Evolutionary conservation across 2,329 filamentous ascomycete species (phyloP), one percentile per base, ranked within the genome.

Genomic region (Cladobotryum mycophilum): DNA sequence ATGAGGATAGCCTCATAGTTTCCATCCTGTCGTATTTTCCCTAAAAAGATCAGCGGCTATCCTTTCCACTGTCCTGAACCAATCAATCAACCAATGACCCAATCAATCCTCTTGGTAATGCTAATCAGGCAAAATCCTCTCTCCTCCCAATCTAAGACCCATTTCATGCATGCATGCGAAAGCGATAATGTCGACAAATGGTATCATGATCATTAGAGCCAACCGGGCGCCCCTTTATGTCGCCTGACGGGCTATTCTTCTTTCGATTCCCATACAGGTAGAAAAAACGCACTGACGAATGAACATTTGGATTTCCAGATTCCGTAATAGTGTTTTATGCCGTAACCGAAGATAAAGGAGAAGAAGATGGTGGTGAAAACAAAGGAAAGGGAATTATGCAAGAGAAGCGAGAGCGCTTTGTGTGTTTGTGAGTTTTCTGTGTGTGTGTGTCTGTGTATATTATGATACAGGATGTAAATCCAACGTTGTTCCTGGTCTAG

Each of bases 401-500:
- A 44, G 37, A 45, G 25, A 48, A 45, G 18, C 33, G 40, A 47
- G 46, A n/a, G 35, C n/a, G 15, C 13, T 34, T 22, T 30, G 25
- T 30, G 25, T 30, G 25, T 30, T 22, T 30, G 25, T 30, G 25
- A 5, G 25, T 30, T 20, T 20, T 20, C 8, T 20, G 36, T 41
- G 36, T 30, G 25, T 11, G 25, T 30, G 25, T 30, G 25, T 11
- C 25, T 30, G 25, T 30, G 25, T 7, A 11, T 30, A 11, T 42
- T 51, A 54, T 42, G 22, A 41, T 43, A 47, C 47, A 33, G 51
- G 20, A 51, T 56, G 54, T 33, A 58, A 38, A 2, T 56, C 58
- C n/a, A 58, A 36, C 12, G 57, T 49, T 22, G 59, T 60, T 17
- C 47, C 58, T 7, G 56, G 54, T n/a, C 60, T 56, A 18, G 54